phyloP scores from a whole-genome alignment of 2,329 filamentous ascomycete genomes.

The Tricladium varicosporioides region DNA sequence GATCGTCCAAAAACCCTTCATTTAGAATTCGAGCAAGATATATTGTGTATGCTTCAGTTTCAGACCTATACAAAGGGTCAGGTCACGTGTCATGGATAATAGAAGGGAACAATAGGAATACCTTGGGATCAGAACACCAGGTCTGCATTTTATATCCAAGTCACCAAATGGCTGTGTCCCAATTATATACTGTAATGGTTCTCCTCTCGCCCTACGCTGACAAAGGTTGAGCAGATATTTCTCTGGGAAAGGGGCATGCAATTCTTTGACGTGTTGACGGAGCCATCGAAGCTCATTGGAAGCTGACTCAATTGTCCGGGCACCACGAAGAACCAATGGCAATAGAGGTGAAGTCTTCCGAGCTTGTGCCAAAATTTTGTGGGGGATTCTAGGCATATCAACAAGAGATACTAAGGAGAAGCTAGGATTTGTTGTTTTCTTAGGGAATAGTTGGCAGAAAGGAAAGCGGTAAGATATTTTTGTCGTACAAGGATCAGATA shows the following conservation, averaged over 20 bases:
- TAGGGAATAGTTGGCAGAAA: no score
- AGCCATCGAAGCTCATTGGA: conserved; percentile 74
- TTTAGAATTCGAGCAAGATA: conserved; percentile 44
- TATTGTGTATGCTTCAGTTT: conserved; percentile 68
- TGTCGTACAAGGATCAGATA: background rate
- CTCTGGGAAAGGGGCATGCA: conserved; percentile 22
- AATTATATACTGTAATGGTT: conserved; percentile 86
- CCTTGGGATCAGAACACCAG: conserved; percentile 83
- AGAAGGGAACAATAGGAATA: conserved; percentile 32
- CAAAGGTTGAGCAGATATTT: conserved; percentile 42
- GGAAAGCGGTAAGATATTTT: no score
- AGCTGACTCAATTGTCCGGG: conserved; percentile 61
- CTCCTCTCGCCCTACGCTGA: conserved; percentile 53
- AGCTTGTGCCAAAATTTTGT: conserved; percentile 54
- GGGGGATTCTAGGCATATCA: conserved; percentile 62
- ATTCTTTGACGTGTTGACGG: conserved; percentile 50
- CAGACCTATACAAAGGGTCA: conserved; percentile 43
- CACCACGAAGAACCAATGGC: conserved; percentile 59
- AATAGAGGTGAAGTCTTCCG: conserved; percentile 53
- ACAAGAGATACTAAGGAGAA: no score
- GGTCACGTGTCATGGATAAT: conserved; percentile 1
- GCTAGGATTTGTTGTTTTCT: no score
- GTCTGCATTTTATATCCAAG: conserved; percentile 72
- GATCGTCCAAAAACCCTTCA: background rate
- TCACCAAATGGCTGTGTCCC: conserved; percentile 85